A percentile compares a stretch with the other conserved stretches of the same genome.
phyloP scores from a whole-genome alignment of 305 asterid genomes.

The Ruellia speciosa region DNA sequence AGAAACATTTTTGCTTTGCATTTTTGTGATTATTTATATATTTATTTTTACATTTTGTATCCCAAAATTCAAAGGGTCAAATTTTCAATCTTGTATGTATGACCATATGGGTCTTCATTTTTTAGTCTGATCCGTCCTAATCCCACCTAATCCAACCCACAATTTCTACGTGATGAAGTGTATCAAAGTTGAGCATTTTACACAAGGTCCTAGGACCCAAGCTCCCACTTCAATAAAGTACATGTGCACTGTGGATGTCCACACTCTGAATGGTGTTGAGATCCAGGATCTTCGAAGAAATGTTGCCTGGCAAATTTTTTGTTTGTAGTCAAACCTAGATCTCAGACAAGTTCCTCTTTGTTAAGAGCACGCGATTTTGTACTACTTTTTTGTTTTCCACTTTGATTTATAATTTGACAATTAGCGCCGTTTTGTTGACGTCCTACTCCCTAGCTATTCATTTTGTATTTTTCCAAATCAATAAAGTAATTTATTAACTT shows the following conservation, averaged over 20 bases:
- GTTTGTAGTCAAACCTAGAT: slow-evolving; percentile 25
- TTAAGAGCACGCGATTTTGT: slow-evolving; percentile 15
- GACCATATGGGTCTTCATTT: too few relatives aligned
- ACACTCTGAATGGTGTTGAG: neutral
- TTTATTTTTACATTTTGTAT: too few relatives aligned
- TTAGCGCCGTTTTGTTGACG: slow-evolving; percentile 37
- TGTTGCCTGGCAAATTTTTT: neutral
- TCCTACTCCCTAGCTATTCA: neutral
- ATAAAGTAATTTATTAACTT: too few relatives aligned
- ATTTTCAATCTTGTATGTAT: neutral
- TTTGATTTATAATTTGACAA: slow-evolving; percentile 29
- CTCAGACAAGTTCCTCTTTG: slow-evolving; percentile 42
- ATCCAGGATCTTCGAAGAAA: neutral
- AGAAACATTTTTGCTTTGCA: too few relatives aligned
- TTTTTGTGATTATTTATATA: too few relatives aligned
- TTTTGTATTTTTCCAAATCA: neutral
- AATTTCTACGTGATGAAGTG: neutral
- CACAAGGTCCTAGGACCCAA: neutral
- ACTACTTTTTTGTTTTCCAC: slow-evolving; percentile 6
- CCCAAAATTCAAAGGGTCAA: neutral
- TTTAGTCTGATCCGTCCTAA: neutral
- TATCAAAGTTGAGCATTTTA: too few relatives aligned
- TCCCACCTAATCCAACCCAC: neutral
- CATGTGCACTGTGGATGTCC: neutral
- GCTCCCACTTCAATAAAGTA: neutral